Base-by-base conservation (phyloP, 2,329 filamentous ascomycete genomes). In the Aspergillus hortae region DNA sequence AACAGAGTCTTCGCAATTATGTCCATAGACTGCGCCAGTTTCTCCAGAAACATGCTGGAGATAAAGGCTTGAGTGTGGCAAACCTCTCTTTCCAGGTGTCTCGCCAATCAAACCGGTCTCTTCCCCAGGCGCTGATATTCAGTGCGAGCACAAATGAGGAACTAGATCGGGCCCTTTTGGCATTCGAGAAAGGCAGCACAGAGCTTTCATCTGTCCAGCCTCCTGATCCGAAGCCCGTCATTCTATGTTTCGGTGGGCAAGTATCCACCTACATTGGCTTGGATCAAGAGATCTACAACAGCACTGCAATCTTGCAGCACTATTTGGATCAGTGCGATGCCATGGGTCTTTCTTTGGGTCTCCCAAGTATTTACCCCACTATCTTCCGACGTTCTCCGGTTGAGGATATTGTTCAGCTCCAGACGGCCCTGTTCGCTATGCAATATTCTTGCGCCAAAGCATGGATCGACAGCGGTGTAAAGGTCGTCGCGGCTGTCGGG, bases 221-320 rank as follows among this genome's bases (percentile, higher is more conserved):
- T 15, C 41, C 41, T 12, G 11, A 17, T 7, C 14, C 41, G 9
- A 17, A 25, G 9, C 57, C 63, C 3, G 59, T 75, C 2, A 56
- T 77, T 2, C 58, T 77, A 0, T 64, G 60, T 36, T 75, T 77
- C 44, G 72, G 70, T 3, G 75, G 75, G 2, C 75, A 77, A 46
- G 63, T 61, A 2, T 61, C 62, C 6, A 61, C 53, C 1, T 66
- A 58, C 15, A 53, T 69, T 7, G 61, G 62, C 2, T 51, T 73
- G 2, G 55, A 64, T 27, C 56, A 55, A 11, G 47, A 58, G 2
- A 46, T 73, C 1, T 74, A 67, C 46, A 56, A 69, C 0, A 53
- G 46, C 14, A 59, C 64, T 9, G 48, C 57, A 2, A 35, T 65
- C 1, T 63, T 75, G 2, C 63, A 64, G 1, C 42, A 53, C 2